phyloP scores from a whole-genome alignment of 2,329 filamentous ascomycete species.

The Colletotrichum liaoningense region DNA sequence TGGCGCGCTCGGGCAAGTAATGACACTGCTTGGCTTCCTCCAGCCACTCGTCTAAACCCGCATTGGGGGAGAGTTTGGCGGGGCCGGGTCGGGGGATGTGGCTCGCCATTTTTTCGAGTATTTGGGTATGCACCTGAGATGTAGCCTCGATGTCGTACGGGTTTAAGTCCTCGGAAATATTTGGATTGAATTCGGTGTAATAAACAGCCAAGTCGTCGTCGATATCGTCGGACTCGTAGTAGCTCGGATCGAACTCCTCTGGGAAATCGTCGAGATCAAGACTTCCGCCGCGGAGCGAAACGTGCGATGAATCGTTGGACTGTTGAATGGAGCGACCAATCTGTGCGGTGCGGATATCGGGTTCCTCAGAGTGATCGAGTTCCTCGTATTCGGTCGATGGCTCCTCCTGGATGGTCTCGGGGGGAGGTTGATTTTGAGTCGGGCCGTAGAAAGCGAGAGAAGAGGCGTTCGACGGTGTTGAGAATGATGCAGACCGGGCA shows the following conservation, averaged over 20 bases:
- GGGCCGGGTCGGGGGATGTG: conserved; percentile 88
- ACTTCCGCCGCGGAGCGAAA: conserved; percentile 20
- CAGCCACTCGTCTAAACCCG: conserved; percentile 95
- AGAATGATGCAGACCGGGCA: conserved; percentile 26
- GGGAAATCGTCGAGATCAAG: conserved; percentile 20
- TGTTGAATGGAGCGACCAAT: conserved; percentile 21
- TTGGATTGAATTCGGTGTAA: conserved; percentile 22
- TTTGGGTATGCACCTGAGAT: conserved; percentile 21
- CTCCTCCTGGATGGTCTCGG: conserved; percentile 19
- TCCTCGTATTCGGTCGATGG: not conserved
- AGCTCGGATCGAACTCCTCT: conserved; percentile 22
- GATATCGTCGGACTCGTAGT: conserved; percentile 30
- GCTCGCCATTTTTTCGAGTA: conserved; percentile 49
- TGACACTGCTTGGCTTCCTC: conserved; percentile 97
- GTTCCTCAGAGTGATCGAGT: conserved; percentile 25
- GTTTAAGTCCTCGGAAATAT: conserved; percentile 16
- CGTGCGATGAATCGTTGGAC: conserved; percentile 14
- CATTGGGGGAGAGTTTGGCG: conserved; percentile 83
- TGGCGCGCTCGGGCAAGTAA: conserved; percentile 93
- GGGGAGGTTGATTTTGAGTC: not conserved
- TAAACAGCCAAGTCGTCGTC: conserved; percentile 21
- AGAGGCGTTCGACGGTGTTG: conserved; percentile 7
- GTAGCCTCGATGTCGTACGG: conserved; percentile 15
- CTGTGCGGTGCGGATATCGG: conserved; percentile 22
- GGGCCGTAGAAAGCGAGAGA: not conserved